Evolutionary conservation across 495 filamentous ascomycete genomes (phyloP), one percentile per base, ranked within the genome.

Genomic region (Penicillium coffeae): DNA sequence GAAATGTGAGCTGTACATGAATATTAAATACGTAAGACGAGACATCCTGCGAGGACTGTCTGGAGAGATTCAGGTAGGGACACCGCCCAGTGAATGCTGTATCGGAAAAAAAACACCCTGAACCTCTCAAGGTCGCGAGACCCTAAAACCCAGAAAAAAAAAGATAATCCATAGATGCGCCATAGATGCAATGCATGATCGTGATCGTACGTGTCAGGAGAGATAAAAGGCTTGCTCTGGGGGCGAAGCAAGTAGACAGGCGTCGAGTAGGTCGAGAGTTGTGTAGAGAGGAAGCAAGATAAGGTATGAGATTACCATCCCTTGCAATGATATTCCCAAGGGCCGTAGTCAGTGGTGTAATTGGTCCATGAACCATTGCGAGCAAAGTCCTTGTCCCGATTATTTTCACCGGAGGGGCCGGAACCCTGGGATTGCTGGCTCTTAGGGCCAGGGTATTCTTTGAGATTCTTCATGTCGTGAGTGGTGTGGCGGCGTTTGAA

Each of bases 401-500:
- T 41, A n/a, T 62, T 54, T 8, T 62, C 58, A 6, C 50, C 58
- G 8, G 43, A 42, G 20, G 49, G 36, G 20, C 53, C 38, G 13
- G 38, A 30, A 22, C 49, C 46, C 25, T 55, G 43, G 32, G 45
- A 53, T 30, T 50, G 58, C 42, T 67, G 62, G 8, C 56, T 64
- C 44, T 69, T 66, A 0, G 69, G 62, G 19, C 56, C 63, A 2
- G 89, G 90, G 52, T 86, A 89, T 48, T 90, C 82, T 61, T 87
- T 81, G 8, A 95, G 75, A 60, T 90, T 89, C 38, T 86, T 86
- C 46, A 95, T 78, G 55, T 95, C 89, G 51, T 93, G 87, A 8
- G 93, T 84, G 4, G 93, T 97, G 63, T 96, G 93, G 51, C 89
- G 76, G 32, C 94, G 82, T 73, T 96, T 95, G 47, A 91, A 89